Evolutionary conservation across 1,284 basidiomycete genomes (phyloP).

Genomic region (Volvariella surrecta): DNA sequence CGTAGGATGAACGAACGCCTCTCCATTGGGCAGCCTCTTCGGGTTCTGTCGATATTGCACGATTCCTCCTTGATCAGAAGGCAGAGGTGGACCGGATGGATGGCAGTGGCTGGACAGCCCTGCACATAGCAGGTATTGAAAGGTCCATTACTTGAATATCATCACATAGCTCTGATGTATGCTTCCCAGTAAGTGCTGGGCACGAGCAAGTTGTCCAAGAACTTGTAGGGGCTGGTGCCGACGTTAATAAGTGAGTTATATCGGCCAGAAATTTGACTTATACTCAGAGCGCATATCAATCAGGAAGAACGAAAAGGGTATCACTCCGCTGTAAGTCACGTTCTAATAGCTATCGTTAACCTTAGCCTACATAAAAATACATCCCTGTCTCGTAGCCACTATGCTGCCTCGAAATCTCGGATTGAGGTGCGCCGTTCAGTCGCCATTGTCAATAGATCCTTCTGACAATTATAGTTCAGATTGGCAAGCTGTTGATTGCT

Average conservation of each 20-base stretch:
- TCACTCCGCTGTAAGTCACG: slow-evolving; percentile 71
- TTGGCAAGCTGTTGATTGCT: slow-evolving; percentile 77
- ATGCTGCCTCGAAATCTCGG: slow-evolving; percentile 89
- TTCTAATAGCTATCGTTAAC: no score
- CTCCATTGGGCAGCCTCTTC: slow-evolving; percentile 86
- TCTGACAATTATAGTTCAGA: slow-evolving; percentile 41
- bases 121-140: slow-evolving; percentile 76
- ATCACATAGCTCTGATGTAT: slow-evolving; percentile 8
- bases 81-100: slow-evolving; percentile 70
- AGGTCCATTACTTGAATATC: slow-evolving; percentile 4
- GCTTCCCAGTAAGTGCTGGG: slow-evolving; percentile 65
- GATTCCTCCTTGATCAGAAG: slow-evolving; percentile 67
- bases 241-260: slow-evolving; percentile 51
- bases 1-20: slow-evolving; percentile 80
- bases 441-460: slow-evolving; percentile 15
- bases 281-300: slow-evolving; percentile 7
- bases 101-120: slow-evolving; percentile 74
- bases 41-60: slow-evolving; percentile 60
- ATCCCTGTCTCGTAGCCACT: slow-evolving; percentile 57
- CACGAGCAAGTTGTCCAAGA: slow-evolving; percentile 72
- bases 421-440: slow-evolving; percentile 56
- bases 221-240: slow-evolving; percentile 78
- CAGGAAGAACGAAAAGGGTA: slow-evolving; percentile 76
- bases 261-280: neutral
- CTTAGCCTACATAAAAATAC: slow-evolving; percentile 6